phyloP scores from a whole-genome alignment of 2,329 filamentous ascomycete genomes.

The Cladophialophora chaetospira region DNA sequence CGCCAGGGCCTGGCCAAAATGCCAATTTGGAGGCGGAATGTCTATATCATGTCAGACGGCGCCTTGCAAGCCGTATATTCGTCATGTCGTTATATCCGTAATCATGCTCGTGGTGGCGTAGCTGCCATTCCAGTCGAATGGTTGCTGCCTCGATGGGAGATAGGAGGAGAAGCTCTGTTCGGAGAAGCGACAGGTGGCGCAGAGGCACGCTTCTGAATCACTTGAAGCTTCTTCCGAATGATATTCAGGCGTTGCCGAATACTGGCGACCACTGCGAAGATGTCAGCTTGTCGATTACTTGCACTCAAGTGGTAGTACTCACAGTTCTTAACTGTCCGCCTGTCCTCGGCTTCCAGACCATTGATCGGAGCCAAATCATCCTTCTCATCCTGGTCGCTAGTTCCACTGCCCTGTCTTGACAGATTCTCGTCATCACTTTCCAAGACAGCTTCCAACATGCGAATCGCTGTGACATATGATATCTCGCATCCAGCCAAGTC shows the following conservation, averaged over 20 bases:
- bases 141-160: conserved; percentile 27
- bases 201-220: conserved; percentile 51
- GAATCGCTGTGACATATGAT: conserved; percentile 88
- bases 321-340: conserved; percentile 53
- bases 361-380: conserved; percentile 44
- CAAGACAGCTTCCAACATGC: conserved; percentile 91
- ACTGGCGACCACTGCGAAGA: conserved; percentile 48
- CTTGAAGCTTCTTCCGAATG: conserved; percentile 52
- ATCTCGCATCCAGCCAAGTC: conserved; percentile 86
- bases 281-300: conserved; percentile 31
- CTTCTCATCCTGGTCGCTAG: conserved; percentile 35
- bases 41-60: not conserved
- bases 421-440: conserved; percentile 69
- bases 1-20: conserved; percentile 3
- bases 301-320: conserved; percentile 36
- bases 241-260: conserved; percentile 51
- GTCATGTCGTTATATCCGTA: conserved; percentile 6
- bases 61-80: conserved; percentile 5
- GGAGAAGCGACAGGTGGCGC: conserved; percentile 39
- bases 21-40: not conserved
- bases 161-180: conserved; percentile 29
- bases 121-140: conserved; percentile 13
- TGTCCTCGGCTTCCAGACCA: conserved; percentile 50
- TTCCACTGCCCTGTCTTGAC: conserved; percentile 34
- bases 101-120: conserved; percentile 27